phyloP scores from a whole-genome alignment of 2,329 filamentous ascomycete genomes.

The Talaromyces sp. region DNA sequence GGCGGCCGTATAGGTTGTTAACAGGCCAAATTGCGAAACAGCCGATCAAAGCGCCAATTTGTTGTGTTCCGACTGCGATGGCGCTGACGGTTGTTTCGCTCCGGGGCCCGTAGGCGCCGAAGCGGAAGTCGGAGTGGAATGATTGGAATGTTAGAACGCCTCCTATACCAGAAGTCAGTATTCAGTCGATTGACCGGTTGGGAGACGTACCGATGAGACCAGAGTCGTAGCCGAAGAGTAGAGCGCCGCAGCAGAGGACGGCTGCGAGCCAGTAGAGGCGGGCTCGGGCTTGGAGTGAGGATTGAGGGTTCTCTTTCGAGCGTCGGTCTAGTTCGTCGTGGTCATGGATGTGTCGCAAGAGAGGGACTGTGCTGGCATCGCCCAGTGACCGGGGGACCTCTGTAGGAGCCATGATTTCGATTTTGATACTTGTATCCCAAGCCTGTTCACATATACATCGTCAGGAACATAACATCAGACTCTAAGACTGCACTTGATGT shows the following conservation, averaged over 20 bases:
- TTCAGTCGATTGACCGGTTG: not conserved
- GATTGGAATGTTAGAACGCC: conserved; percentile 50
- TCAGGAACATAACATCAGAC: not conserved
- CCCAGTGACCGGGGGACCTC: not conserved
- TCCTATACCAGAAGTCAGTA: conserved; percentile 27
- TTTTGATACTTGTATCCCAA: not conserved
- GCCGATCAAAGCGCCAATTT: conserved; percentile 54
- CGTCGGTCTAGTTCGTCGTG: not conserved
- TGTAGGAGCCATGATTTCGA: not conserved
- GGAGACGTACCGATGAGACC: conserved; percentile 42
- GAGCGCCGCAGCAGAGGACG: conserved; percentile 54
- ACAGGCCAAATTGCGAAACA: conserved; percentile 52
- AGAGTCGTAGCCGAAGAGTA: conserved; percentile 45
- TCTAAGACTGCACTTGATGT: not conserved
- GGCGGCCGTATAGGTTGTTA: conserved; percentile 49
- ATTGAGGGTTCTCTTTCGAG: not conserved
- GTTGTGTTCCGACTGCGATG: conserved; percentile 53
- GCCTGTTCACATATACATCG: not conserved
- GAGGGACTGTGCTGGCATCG: conserved; percentile 11
- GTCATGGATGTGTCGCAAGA: not conserved
- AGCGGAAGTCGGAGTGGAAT: conserved; percentile 46
- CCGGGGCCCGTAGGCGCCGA: conserved; percentile 30
- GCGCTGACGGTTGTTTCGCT: conserved; percentile 47
- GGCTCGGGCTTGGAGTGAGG: conserved; percentile 38
- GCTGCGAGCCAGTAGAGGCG: conserved; percentile 54